These are phyloP conservation scores for Calendula officinalis DNA, from an alignment of 129 eudicot genomes.

Conservation along the genomic window DNA sequence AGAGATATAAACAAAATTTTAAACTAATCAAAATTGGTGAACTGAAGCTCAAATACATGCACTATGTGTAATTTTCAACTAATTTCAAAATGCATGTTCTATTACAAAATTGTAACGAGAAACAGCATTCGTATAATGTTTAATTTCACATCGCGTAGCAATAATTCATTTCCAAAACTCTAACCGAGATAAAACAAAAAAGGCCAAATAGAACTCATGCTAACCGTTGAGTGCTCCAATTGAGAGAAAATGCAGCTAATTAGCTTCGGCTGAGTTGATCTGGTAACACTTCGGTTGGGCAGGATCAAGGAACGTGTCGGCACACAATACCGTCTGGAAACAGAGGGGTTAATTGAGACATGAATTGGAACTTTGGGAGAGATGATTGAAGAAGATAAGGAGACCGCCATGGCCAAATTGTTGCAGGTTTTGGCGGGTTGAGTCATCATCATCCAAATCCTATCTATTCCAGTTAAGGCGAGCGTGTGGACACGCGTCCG, in stretches of 20 bases:
- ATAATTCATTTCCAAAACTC: slow-evolving; percentile 2
- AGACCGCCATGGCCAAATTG: slow-evolving; percentile 51
- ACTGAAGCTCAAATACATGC: not conserved
- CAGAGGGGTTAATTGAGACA: slow-evolving; percentile 24
- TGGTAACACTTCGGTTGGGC: slow-evolving; percentile 22
- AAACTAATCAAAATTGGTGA: slow-evolving; percentile 14
- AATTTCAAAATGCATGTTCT: not conserved
- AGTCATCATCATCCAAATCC: slow-evolving; percentile 53
- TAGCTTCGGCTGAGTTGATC: slow-evolving; percentile 31
- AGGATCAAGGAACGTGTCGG: slow-evolving; percentile 22
- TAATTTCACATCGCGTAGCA: not conserved
- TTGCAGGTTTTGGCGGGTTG: slow-evolving; percentile 39
- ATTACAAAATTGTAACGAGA: not conserved
- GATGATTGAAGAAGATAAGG: slow-evolving; percentile 47
- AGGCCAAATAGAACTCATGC: slow-evolving; percentile 22
- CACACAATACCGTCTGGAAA: slow-evolving; percentile 30
- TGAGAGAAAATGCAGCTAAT: slow-evolving; percentile 45
- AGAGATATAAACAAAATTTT: not conserved
- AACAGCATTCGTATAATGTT: not conserved
- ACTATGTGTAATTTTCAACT: slow-evolving; percentile 3
- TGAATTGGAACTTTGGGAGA: slow-evolving; percentile 33
- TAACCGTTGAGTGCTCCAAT: slow-evolving; percentile 42
- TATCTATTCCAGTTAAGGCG: slow-evolving; percentile 26
- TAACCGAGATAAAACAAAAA: slow-evolving; percentile 15
- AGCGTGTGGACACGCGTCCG: slow-evolving; percentile 2